Evolutionary conservation across 2,329 filamentous ascomycete genomes (phyloP).

Genomic region (Penicillium paneum): DNA sequence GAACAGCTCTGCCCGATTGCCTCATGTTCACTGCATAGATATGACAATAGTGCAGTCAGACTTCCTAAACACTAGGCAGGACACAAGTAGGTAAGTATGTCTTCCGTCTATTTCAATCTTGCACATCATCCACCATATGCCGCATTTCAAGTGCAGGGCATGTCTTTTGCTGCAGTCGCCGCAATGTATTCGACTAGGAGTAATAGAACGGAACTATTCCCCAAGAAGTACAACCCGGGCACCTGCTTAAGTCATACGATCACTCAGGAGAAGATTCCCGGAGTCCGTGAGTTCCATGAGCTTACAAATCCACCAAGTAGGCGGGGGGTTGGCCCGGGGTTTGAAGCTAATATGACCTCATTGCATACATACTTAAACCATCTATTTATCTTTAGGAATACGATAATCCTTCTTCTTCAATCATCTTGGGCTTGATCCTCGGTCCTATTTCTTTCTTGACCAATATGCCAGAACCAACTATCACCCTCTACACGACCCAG

Average conservation of each 20-base stretch:
- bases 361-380: slow-evolving; percentile 2
- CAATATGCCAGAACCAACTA: slow-evolving; percentile 51
- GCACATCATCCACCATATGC: too few relatives aligned
- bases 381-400: neutral
- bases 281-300: neutral
- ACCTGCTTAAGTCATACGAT: neutral
- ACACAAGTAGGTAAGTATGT: too few relatives aligned
- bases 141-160: too few relatives aligned
- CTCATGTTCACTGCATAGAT: too few relatives aligned
- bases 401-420: too few relatives aligned
- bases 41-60: too few relatives aligned
- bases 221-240: neutral
- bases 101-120: too few relatives aligned
- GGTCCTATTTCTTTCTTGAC: neutral
- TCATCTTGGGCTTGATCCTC: neutral
- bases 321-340: neutral
- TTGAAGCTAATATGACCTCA: neutral
- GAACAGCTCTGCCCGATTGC: neutral
- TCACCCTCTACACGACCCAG: slow-evolving; percentile 75
- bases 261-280: neutral
- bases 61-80: too few relatives aligned
- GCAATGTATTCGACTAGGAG: too few relatives aligned
- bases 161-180: too few relatives aligned
- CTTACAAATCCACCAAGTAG: slow-evolving; percentile 6
- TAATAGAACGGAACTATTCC: neutral